A percentile compares a stretch with the other conserved stretches of the same genome.
These are phyloP conservation scores for Pistacia vera DNA, from an alignment of 345 rosid genomes.

Conservation along the genomic window DNA sequence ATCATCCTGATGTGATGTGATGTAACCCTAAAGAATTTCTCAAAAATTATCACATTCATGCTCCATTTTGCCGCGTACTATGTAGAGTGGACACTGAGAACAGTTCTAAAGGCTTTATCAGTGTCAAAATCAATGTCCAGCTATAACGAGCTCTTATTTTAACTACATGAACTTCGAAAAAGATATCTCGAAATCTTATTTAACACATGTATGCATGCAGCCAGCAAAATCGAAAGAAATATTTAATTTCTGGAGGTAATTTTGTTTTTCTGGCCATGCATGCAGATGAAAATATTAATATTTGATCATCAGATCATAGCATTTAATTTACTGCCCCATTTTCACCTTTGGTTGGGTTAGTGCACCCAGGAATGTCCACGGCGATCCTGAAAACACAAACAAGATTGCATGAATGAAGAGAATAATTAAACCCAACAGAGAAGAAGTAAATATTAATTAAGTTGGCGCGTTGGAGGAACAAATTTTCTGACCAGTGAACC, in stretches of 20 bases:
- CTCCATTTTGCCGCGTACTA: neutral
- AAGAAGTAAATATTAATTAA: neutral
- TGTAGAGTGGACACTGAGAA: neutral
- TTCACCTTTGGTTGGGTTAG: slow-evolving; percentile 63
- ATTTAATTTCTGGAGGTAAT: neutral
- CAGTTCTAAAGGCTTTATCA: too few species aligned
- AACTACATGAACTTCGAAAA: too few species aligned
- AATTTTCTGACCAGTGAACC: slow-evolving; percentile 70
- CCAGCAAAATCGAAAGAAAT: too few species aligned
- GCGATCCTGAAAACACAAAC: slow-evolving; percentile 57
- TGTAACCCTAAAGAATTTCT: neutral
- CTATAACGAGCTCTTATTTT: too few species aligned
- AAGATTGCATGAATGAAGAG: neutral
- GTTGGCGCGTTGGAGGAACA: too few species aligned
- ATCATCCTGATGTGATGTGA: neutral
- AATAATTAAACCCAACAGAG: neutral
- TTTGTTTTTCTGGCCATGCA: neutral
- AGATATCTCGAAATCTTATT: too few species aligned
- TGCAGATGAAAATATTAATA: neutral
- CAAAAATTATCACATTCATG: neutral
- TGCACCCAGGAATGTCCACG: slow-evolving; percentile 79
- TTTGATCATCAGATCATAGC: neutral
- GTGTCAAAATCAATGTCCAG: too few species aligned
- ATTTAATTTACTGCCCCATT: neutral
- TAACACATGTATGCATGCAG: too few species aligned